phyloP scores from a whole-genome alignment of 371 early-diverging fungal genomes.

The Batkoa obscura region DNA sequence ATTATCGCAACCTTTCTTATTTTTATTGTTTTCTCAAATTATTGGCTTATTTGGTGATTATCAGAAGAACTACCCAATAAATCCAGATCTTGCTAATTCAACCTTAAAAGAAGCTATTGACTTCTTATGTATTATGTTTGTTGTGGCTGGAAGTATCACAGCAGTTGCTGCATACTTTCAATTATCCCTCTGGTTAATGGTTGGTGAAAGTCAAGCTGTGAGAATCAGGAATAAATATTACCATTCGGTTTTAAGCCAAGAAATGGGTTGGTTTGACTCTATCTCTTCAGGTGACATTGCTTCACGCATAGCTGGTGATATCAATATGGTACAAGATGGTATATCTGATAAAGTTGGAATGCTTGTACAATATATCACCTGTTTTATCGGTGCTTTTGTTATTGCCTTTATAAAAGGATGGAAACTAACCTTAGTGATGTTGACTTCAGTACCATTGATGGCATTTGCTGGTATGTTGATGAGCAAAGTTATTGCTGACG shows the following conservation, averaged over 20 bases:
- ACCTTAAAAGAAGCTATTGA: slow-evolving; percentile 60
- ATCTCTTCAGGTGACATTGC: slow-evolving; percentile 33
- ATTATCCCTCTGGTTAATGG: slow-evolving; percentile 20
- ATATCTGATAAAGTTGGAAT: slow-evolving; percentile 41
- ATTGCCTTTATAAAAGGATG: slow-evolving; percentile 8
- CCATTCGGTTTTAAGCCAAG: slow-evolving; percentile 37
- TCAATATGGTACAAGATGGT: slow-evolving; percentile 30
- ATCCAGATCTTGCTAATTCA: slow-evolving; percentile 34
- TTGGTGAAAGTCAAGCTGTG: slow-evolving; percentile 23
- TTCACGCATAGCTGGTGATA: slow-evolving; percentile 34
- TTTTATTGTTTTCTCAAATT: not conserved
- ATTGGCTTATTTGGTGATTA: slow-evolving; percentile 7
- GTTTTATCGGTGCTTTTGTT: slow-evolving; percentile 39
- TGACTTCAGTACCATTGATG: not conserved
- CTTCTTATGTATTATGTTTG: slow-evolving; percentile 8
- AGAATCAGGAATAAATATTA: slow-evolving; percentile 27
- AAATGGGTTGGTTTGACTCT: slow-evolving; percentile 47
- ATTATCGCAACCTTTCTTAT: not conserved
- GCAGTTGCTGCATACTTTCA: slow-evolving; percentile 20
- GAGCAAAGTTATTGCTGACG: slow-evolving; percentile 22
- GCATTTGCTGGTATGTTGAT: not conserved
- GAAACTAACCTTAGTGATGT: not conserved
- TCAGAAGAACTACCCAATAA: slow-evolving; percentile 23
- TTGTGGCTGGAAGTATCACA: slow-evolving; percentile 29
- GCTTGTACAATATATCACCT: slow-evolving; percentile 23